Evolutionary conservation across 2,329 filamentous ascomycete genomes (phyloP).

Genomic region (Stachybotrys chartarum): DNA sequence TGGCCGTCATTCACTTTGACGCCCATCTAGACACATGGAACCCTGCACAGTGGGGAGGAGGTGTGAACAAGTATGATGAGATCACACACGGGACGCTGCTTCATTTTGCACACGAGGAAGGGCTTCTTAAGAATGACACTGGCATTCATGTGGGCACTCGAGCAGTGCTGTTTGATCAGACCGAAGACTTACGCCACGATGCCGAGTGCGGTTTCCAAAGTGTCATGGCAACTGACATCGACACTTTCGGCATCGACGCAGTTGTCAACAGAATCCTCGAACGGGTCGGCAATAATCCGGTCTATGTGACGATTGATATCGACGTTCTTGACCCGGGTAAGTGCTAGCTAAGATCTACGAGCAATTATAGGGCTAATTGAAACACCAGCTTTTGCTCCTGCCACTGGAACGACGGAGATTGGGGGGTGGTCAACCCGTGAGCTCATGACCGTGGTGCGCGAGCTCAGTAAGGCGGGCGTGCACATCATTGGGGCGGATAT

Average conservation of each 20-base stretch:
- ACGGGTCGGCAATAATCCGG: conserved; percentile 62
- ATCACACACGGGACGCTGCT: conserved; percentile 18
- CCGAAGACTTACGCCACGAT: conserved; percentile 13
- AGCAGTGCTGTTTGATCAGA: conserved; percentile 56
- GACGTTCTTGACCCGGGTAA: conserved; percentile 64
- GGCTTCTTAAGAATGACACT: conserved; percentile 35
- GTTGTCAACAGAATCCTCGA: conserved; percentile 60
- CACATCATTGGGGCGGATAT: conserved; percentile 81
- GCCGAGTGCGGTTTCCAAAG: conserved; percentile 12
- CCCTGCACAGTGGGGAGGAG: conserved; percentile 9
- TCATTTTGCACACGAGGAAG: conserved; percentile 14
- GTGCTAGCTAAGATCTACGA: background rate
- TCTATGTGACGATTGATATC: conserved; percentile 71
- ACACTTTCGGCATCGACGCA: conserved; percentile 63
- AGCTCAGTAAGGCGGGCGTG: conserved; percentile 56
- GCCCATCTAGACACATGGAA: conserved; percentile 36
- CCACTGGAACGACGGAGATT: conserved; percentile 76
- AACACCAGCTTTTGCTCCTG: conserved; percentile 24
- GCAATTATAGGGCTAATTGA: background rate
- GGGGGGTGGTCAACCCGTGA: conserved; percentile 83
- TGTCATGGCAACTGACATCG: conserved; percentile 49
- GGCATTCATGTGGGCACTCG: conserved; percentile 75
- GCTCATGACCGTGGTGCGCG: conserved; percentile 69
- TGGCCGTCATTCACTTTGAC: conserved; percentile 66
- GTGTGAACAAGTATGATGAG: conserved; percentile 12